Percentiles rank a stretch among this genome's conserved stretches.
phyloP scores from a whole-genome alignment of 306 rosid species.

The Fragaria nilgerrensis region DNA sequence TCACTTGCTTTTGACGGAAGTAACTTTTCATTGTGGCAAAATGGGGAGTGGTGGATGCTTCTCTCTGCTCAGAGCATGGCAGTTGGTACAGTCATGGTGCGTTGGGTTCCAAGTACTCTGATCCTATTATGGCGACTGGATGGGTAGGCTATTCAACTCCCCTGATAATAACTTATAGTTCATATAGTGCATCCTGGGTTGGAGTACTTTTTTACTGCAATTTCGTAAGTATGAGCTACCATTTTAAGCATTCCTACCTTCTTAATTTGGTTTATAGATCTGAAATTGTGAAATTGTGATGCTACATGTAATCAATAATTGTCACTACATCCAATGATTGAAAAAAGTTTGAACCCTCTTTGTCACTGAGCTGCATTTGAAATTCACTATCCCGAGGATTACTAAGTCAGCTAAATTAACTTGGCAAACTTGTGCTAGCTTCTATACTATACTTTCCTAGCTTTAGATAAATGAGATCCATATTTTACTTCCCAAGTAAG shows the following conservation, averaged over 20 bases:
- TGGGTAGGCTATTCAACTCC: constrained; percentile 61
- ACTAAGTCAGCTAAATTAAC: neutral
- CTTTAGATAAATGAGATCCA: neutral
- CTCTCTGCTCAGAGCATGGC: constrained; percentile 99
- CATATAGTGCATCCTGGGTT: neutral
- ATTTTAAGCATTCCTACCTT: neutral
- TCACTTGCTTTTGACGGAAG: constrained; percentile 55
- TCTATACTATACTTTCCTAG: neutral
- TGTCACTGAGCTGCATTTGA: neutral
- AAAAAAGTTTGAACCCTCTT: neutral
- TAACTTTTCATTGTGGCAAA: constrained; percentile 84
- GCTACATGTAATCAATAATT: neutral
- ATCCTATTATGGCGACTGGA: constrained; percentile 97
- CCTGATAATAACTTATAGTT: neutral
- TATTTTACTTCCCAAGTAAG: neutral
- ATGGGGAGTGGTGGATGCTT: constrained; percentile 99
- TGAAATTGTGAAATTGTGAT: neutral
- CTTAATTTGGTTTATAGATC: neutral
- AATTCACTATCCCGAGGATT: neutral
- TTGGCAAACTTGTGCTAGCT: neutral
- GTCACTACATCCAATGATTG: neutral
- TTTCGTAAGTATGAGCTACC: neutral
- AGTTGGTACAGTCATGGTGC: constrained; percentile 95
- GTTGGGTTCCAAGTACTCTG: constrained; percentile 97
- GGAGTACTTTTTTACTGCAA: constrained; percentile 9